Conservation (phyloP, 1,139 yeast species). For the Pichia sp. region DNA sequence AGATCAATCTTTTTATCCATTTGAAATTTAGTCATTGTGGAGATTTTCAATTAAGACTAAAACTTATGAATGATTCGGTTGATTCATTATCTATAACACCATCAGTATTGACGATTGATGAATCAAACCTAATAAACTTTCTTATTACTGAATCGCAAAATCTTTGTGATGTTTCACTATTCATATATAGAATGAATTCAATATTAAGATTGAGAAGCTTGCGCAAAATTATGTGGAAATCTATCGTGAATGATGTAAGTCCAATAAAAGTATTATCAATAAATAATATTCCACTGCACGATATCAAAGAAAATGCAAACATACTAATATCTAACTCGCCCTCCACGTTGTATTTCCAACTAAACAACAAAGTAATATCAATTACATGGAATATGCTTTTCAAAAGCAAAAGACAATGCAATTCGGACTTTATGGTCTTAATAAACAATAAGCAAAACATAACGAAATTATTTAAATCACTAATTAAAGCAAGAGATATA, state of each 20-base stretch:
- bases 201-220: slow-evolving; percentile 10
- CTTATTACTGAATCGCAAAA: slow-evolving; percentile 15
- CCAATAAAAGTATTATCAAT: neutral
- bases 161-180: slow-evolving; percentile 20
- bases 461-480: slow-evolving; percentile 3
- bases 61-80: neutral
- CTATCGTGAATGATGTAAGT: slow-evolving; percentile 7
- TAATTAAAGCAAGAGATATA: slow-evolving; percentile 5
- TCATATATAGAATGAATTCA: slow-evolving; percentile 17
- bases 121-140: neutral
- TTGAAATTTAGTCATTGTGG: slow-evolving; percentile 1
- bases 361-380: neutral
- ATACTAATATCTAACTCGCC: slow-evolving; percentile 8
- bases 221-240: slow-evolving; percentile 11
- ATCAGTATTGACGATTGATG: neutral
- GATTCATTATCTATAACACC: neutral
- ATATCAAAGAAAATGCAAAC: neutral
- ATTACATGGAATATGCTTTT: slow-evolving; percentile 9
- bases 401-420: slow-evolving; percentile 1
- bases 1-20: neutral
- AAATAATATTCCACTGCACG: neutral
- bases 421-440: slow-evolving; percentile 5
- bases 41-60: neutral
- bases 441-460: neutral
- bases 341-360: neutral